These are phyloP conservation scores for Candida berthetii DNA, from an alignment of 805 yeast species.

Conservation along the genomic window DNA sequence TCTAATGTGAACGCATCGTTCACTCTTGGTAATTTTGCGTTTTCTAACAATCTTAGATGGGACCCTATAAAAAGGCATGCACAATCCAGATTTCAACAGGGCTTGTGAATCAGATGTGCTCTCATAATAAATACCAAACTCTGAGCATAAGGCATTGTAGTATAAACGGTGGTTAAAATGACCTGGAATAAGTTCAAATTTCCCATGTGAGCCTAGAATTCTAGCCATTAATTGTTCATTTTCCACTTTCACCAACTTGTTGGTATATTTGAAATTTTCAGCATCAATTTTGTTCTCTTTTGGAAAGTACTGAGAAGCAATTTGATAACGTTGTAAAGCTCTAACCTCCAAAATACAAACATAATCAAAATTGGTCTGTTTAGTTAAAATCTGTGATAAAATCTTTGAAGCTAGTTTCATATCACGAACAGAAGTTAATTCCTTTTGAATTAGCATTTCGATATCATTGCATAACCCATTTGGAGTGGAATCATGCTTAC, in stretches of 20 bases:
- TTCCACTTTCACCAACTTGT: slow-evolving; percentile 28
- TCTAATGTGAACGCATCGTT: slow-evolving; percentile 1
- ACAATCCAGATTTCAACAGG: slow-evolving; percentile 39
- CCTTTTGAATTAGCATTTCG: slow-evolving; percentile 28
- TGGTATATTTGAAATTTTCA: slow-evolving; percentile 34
- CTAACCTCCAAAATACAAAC: slow-evolving; percentile 47
- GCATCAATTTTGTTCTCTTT: slow-evolving; percentile 35
- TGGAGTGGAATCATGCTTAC: slow-evolving; percentile 14
- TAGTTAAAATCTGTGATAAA: slow-evolving; percentile 31
- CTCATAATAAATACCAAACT: slow-evolving; percentile 42
- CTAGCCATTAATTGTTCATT: slow-evolving; percentile 37
- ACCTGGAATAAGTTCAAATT: slow-evolving; percentile 23
- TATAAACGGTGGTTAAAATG: slow-evolving; percentile 25
- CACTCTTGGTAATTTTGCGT: slow-evolving; percentile 15
- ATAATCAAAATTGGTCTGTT: slow-evolving; percentile 30
- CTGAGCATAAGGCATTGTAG: slow-evolving; percentile 39
- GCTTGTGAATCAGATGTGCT: slow-evolving; percentile 21
- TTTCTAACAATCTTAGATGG: slow-evolving; percentile 38
- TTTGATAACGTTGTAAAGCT: slow-evolving; percentile 38
- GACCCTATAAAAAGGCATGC: slow-evolving; percentile 45
- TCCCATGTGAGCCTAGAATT: slow-evolving; percentile 37
- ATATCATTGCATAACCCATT: slow-evolving; percentile 7
- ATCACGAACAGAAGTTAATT: slow-evolving; percentile 29
- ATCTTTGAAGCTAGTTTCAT: slow-evolving; percentile 36
- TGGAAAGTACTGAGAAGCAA: slow-evolving; percentile 38